These are phyloP conservation scores for Diaporthe longicolla DNA, from an alignment of 2,329 filamentous ascomycete genomes.

Conservation along the genomic window DNA sequence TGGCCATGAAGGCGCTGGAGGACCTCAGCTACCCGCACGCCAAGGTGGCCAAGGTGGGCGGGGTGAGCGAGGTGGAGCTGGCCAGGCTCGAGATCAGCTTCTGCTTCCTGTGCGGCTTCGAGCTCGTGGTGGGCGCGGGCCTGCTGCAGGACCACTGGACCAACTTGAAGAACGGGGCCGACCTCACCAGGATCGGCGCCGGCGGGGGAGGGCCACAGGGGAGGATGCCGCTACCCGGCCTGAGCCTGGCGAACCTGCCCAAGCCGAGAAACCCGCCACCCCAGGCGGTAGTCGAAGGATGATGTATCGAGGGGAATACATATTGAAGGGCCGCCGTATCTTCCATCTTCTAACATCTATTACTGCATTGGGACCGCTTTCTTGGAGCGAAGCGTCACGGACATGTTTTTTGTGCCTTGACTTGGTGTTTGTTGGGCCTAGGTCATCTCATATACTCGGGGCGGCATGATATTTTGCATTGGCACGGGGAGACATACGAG, in stretches of 20 bases:
- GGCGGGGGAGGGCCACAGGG: conserved; percentile 6
- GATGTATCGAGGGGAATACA: neutral
- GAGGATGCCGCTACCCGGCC: conserved; percentile 23
- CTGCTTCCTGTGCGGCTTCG: conserved; percentile 88
- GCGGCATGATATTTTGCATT: neutral
- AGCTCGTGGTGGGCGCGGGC: conserved; percentile 75
- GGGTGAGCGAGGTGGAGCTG: conserved; percentile 85
- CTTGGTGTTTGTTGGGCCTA: neutral
- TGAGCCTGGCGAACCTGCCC: conserved; percentile 34
- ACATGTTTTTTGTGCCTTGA: neutral
- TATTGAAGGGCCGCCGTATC: neutral
- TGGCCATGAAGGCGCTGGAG: conserved; percentile 96
- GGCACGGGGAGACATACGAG: neutral
- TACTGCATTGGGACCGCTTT: conserved; percentile 7
- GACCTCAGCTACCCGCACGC: conserved; percentile 89
- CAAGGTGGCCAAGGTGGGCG: conserved; percentile 88
- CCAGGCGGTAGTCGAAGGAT: conserved; percentile 18
- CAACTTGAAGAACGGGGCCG: conserved; percentile 62
- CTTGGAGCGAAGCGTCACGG: conserved; percentile 21
- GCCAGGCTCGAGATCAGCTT: conserved; percentile 90
- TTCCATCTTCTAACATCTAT: conserved; percentile 11
- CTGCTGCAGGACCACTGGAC: conserved; percentile 77
- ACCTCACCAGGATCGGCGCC: conserved; percentile 28
- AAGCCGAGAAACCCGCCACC: conserved; percentile 12
- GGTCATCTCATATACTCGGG: neutral